A percentile compares a stretch with the other conserved stretches of the same genome.
These are phyloP conservation scores for Apiospora kogelbergensis DNA, from an alignment of 2,329 filamentous ascomycete species.

Conservation along the genomic window DNA sequence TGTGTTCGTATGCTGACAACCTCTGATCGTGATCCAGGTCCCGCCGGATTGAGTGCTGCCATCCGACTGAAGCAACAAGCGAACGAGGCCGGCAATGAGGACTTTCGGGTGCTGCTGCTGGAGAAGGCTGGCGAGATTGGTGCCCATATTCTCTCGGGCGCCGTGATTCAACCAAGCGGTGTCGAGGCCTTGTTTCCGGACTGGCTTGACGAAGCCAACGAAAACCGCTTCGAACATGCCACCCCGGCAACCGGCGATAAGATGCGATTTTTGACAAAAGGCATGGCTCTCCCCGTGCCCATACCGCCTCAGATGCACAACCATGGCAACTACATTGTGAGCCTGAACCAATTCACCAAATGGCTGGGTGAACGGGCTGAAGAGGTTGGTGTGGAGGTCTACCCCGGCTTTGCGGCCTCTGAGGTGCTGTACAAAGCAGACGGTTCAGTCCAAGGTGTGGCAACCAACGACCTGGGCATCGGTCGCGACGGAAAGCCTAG, in stretches of 20 bases:
- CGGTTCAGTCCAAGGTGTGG: slow-evolving; percentile 88
- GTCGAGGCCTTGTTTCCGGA: slow-evolving; percentile 90
- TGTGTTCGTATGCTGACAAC: slow-evolving; percentile 7
- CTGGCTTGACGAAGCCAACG: slow-evolving; percentile 89
- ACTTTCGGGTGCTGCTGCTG: slow-evolving; percentile 87
- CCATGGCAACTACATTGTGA: slow-evolving; percentile 96
- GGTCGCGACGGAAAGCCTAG: slow-evolving; percentile 80
- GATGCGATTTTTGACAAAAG: slow-evolving; percentile 94
- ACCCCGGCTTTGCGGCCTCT: slow-evolving; percentile 91
- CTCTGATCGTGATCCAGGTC: slow-evolving; percentile 49
- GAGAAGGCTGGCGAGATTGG: slow-evolving; percentile 96
- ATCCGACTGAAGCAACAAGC: slow-evolving; percentile 95
- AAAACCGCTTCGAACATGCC: slow-evolving; percentile 80
- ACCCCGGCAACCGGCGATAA: slow-evolving; percentile 81
- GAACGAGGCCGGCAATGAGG: slow-evolving; percentile 91
- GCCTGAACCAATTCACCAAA: slow-evolving; percentile 89
- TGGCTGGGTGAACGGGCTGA: slow-evolving; percentile 98
- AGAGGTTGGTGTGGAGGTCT: slow-evolving; percentile 92
- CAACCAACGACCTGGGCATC: slow-evolving; percentile 92
- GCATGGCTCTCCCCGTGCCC: slow-evolving; percentile 74
- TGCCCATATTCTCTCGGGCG: slow-evolving; percentile 92
- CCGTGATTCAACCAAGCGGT: slow-evolving; percentile 87
- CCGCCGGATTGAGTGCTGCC: slow-evolving; percentile 86
- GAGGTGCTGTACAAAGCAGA: slow-evolving; percentile 87
- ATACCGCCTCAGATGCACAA: slow-evolving; percentile 97